phyloP scores from a whole-genome alignment of 2,329 filamentous ascomycete genomes.

The Fusarium pseudoanthophilum region DNA sequence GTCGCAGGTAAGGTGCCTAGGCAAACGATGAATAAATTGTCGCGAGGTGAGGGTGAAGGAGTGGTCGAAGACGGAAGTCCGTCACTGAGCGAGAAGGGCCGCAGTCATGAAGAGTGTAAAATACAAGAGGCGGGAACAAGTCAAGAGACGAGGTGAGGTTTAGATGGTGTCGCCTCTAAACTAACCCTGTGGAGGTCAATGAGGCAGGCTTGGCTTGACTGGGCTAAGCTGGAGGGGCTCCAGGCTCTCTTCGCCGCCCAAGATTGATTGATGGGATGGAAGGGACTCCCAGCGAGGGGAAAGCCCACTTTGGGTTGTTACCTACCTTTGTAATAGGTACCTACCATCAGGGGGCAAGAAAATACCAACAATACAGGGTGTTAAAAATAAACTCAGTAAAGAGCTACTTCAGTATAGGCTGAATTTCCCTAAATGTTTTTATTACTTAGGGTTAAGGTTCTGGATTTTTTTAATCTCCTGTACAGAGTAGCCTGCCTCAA shows the following conservation, averaged over 20 bases:
- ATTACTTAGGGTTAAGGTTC: too few relatives aligned
- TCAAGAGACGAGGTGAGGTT: conserved; percentile 28
- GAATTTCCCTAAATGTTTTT: too few relatives aligned
- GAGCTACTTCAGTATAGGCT: too few relatives aligned
- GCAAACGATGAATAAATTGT: conserved; percentile 13
- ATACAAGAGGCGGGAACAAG: conserved; percentile 20
- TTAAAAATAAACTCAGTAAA: too few relatives aligned
- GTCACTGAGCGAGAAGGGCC: conserved; percentile 42
- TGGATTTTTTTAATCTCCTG: too few relatives aligned
- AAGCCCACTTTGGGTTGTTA: conserved; percentile 29
- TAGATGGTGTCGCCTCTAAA: conserved; percentile 38
- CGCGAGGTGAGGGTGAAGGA: conserved; percentile 16
- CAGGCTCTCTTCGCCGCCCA: conserved; percentile 21
- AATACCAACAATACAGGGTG: too few relatives aligned
- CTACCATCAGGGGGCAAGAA: not conserved
- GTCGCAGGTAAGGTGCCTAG: not conserved
- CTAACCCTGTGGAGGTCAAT: conserved; percentile 36
- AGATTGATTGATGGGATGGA: conserved; percentile 17
- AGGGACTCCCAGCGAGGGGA: not conserved
- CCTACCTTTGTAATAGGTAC: not conserved
- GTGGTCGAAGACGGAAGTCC: conserved; percentile 38
- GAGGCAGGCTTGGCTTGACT: conserved; percentile 32
- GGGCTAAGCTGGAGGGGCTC: conserved; percentile 31
- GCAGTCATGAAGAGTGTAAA: conserved; percentile 40
- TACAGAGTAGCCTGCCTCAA: not conserved